Base-by-base conservation (phyloP, 345 rosid species). In the Clausena lansium region DNA sequence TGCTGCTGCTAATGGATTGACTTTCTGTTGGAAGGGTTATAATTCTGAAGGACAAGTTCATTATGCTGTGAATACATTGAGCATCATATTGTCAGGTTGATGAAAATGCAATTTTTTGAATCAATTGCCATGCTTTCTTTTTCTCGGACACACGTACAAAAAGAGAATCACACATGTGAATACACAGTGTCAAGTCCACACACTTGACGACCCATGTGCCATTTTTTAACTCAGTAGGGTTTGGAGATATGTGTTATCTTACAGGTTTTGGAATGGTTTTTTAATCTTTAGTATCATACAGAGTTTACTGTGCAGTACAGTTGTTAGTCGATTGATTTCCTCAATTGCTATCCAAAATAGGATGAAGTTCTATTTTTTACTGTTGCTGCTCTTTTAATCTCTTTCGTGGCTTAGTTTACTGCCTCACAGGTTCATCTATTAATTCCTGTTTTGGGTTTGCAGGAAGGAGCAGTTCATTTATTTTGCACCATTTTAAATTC, bases 381-480 rank as follows among this genome's bases (percentile, higher is more conserved):
- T 22, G 19, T 70, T 63, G 50, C 36, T 63, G 17, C 28, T 47
- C 50, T 74, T 10, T 54, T 57, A 30, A 58, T 36, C 28, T 74
- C 22, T 71, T 73, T 25, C 54, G 6, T 50, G 33, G 17, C 52
- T 52, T 58, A 38, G 28, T 47, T 76, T 58, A 61, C 65, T 11
- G 27, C 39, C 65, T 63, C 38, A 20, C 38, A 22, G 67, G 69
- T 82, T 71, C 63, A 36, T 58, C 33, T 67, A 73, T 33, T 14
- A 55, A 41, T 74, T 76, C 59, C n/a, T 24, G 19, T 69, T 71
- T 66, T 17, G 55, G 54, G 58, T 80, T 13, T 85, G 87, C 93
- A 94, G 97, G 96, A 90, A 80, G 89, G 83, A 59, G 87, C 87
- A 73, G 63, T 88, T 76, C 83, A 76, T 80, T 74, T 94, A 61